Evolutionary conservation across 2,329 filamentous ascomycete species (phyloP), one percentile per base, ranked within the genome.

Genomic region (Phyllosticta paracitricarpa): DNA sequence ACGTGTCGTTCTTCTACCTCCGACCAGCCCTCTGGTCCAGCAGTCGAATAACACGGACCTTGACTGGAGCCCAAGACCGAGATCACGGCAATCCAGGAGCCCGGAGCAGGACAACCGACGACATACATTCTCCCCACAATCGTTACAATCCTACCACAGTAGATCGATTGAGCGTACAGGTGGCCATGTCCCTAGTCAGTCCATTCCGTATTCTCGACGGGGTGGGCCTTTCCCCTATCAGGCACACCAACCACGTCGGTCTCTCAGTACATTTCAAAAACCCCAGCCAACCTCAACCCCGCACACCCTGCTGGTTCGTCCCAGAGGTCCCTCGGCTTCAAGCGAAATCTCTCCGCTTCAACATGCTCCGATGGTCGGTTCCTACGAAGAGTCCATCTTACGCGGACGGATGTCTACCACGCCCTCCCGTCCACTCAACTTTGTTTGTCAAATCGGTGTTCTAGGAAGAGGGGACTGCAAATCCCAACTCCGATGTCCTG

Each of bases 351-450:
- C 90, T 2, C 87, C 90, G 3, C 78, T 94, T 28, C 89, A 93
- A 61, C 91, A 95, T 73, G 92, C 93, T 8, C 92, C 92, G 3
- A 95, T 99, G 89, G 93, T 97, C 2, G 94, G 94, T 2, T 97
- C 93, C 1, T 99, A 97, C 67, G 94, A 99, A 74, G 94, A 99
- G 75, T 97, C 91, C 28, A 97, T 99, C 63, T 78, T 99, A 1
- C 86, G 91, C 55, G 94, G 94, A 51, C 85, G 94, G 64, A 99
- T 99, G 94, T 97, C 94, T 28, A 97, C 92, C 1, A 94, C 87
- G 2, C 93, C 94, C 0, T 97, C 93, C 0, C 92, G 89, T 66
- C 93, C 94, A 5, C 78, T 99, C 5, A 87, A 96, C 66, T 99
- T 99, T 69, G 82, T 95, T 5, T 94, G 94, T 28, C 91, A 97